These are phyloP conservation scores for Beauveria sp. DNA, from an alignment of 2,329 filamentous ascomycete genomes.

Conservation along the genomic window DNA sequence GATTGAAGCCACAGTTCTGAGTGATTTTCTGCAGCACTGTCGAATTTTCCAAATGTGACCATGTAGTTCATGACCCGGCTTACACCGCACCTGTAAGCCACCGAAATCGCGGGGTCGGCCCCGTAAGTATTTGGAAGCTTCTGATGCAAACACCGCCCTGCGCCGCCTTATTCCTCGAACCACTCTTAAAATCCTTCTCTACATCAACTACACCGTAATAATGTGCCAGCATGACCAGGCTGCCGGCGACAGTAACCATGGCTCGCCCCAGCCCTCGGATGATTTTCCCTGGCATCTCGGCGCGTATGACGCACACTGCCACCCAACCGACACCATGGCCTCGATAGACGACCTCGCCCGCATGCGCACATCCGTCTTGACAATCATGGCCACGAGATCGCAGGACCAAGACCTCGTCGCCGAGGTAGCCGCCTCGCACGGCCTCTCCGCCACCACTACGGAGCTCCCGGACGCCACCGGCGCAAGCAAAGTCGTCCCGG, in stretches of 20 bases:
- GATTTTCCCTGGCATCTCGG: constrained; percentile 63
- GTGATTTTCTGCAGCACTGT: not conserved
- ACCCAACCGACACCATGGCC: constrained; percentile 71
- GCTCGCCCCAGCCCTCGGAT: constrained; percentile 3
- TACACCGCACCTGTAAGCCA: not conserved
- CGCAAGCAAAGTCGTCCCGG: constrained; percentile 43
- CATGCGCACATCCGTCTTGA: constrained; percentile 61
- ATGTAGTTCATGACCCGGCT: not conserved
- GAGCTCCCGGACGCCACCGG: constrained; percentile 5
- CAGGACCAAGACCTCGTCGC: constrained; percentile 70
- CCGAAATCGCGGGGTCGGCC: not conserved
- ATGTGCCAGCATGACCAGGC: not conserved
- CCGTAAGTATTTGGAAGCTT: not conserved
- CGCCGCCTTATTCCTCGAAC: no score
- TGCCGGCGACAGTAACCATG: no score
- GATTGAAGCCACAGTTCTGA: no score
- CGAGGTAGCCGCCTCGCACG: constrained; percentile 50
- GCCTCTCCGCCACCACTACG: constrained; percentile 25
- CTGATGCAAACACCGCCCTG: not conserved
- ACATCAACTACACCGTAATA: not conserved
- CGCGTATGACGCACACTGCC: constrained; percentile 74
- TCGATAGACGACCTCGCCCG: constrained; percentile 47
- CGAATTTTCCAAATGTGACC: not conserved
- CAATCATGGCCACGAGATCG: constrained; percentile 68
- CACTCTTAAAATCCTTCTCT: not conserved